Percentiles rank a stretch among this genome's conserved stretches.
Conservation (phyloP, 176 grass and related monocot species). For the Puya raimondii region DNA sequence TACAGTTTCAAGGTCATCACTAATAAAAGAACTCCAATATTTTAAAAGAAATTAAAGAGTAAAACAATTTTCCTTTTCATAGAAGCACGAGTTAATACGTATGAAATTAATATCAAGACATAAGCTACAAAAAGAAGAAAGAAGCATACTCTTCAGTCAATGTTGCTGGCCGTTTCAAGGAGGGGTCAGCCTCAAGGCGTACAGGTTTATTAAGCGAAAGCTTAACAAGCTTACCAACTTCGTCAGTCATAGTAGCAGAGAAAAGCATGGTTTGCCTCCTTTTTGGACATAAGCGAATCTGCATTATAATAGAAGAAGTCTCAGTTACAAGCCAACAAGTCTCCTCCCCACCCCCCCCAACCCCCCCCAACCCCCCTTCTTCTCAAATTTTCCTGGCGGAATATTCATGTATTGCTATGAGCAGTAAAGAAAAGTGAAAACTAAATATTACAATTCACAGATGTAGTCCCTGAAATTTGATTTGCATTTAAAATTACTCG, state of each 20-base stretch:
- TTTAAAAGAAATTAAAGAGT: neutral
- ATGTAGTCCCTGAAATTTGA: no score
- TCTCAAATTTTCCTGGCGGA: no score
- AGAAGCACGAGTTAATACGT: neutral
- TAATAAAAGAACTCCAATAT: neutral
- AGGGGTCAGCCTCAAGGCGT: slow-evolving; percentile 86
- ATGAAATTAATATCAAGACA: slow-evolving; percentile 10
- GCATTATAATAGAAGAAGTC: slow-evolving; percentile 4
- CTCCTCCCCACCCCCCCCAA: no score
- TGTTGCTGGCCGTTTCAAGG: slow-evolving; percentile 60
- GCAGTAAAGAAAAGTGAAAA: no score
- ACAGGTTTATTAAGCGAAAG: slow-evolving; percentile 92
- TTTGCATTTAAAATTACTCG: no score
- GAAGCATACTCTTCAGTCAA: slow-evolving; percentile 77
- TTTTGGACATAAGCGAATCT: slow-evolving; percentile 90
- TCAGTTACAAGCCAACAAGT: neutral
- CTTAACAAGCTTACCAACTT: slow-evolving; percentile 71
- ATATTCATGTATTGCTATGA: no score
- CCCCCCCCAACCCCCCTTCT: no score
- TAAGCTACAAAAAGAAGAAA: slow-evolving; percentile 13
- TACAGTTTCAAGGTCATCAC: no score
- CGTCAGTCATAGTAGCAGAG: slow-evolving; percentile 93
- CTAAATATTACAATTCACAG: no score
- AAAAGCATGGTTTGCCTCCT: slow-evolving; percentile 91
- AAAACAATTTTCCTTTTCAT: neutral